phyloP scores from a whole-genome alignment of 176 grass and related monocot genomes.

The Raddia distichophylla region DNA sequence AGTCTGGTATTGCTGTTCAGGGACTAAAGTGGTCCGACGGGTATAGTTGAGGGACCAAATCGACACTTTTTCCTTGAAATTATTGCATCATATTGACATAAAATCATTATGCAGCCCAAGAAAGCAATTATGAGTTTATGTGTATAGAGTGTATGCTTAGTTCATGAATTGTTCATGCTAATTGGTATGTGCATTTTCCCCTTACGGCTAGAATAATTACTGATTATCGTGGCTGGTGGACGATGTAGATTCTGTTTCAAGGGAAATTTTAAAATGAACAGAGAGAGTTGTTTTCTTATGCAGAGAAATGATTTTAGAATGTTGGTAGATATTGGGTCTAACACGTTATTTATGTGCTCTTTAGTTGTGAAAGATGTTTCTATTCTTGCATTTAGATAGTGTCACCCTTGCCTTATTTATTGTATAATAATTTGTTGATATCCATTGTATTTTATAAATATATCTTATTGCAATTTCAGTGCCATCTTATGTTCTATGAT shows the following conservation, averaged over 20 bases:
- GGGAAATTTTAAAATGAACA: neutral
- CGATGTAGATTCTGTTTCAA: neutral
- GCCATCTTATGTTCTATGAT: neutral
- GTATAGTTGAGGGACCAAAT: too few species aligned
- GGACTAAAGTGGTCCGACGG: too few species aligned
- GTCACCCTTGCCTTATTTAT: neutral
- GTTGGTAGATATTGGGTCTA: neutral
- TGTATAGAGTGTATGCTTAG: neutral
- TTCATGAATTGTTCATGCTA: neutral
- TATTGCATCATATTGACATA: neutral
- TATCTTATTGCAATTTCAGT: neutral
- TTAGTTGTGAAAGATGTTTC: neutral
- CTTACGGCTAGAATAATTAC: neutral
- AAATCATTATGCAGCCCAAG: neutral
- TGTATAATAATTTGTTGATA: neutral
- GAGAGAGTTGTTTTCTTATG: neutral
- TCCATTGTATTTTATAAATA: constrained; percentile 8
- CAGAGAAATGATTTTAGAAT: neutral
- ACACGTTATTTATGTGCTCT: neutral
- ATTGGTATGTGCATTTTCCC: neutral
- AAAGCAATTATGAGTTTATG: neutral
- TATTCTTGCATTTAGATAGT: neutral
- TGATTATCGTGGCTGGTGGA: too few species aligned
- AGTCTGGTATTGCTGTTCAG: too few species aligned
- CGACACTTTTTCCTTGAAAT: too few species aligned